These are phyloP conservation scores for Mimosa pudica DNA, from an alignment of 306 rosid genomes.

Conservation along the genomic window DNA sequence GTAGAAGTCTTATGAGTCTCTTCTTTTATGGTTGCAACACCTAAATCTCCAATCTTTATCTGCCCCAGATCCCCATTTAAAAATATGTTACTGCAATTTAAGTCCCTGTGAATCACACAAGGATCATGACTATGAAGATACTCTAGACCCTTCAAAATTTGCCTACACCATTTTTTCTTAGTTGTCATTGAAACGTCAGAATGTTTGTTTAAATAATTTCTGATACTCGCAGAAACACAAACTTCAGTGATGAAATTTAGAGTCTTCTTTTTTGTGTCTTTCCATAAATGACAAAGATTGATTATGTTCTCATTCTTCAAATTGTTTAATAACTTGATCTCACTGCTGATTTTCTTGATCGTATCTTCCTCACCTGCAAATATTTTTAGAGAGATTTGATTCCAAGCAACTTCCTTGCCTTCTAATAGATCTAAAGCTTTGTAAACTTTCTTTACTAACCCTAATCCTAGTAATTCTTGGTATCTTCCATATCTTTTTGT, in stretches of 20 bases:
- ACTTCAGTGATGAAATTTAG: not conserved
- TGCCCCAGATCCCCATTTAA: slow-evolving; percentile 25
- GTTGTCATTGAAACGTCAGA: not conserved
- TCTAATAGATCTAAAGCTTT: not conserved
- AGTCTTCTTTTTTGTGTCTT: not conserved
- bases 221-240: not conserved
- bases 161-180: slow-evolving; percentile 31
- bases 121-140: slow-evolving; percentile 35
- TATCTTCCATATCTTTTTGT: not conserved
- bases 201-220: not conserved
- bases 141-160: slow-evolving; percentile 24
- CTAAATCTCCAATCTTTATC: not conserved
- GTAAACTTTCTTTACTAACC: not conserved
- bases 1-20: not conserved
- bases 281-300: not conserved
- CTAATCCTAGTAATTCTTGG: not conserved
- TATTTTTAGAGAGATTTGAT: not conserved
- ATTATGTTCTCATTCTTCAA: not conserved
- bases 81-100: slow-evolving; percentile 36
- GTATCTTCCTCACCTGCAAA: not conserved
- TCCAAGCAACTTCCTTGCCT: slow-evolving; percentile 1
- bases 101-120: slow-evolving; percentile 28
- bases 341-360: not conserved
- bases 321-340: not conserved
- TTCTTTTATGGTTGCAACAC: not conserved